Conservation (phyloP, 202 grass and related monocot species). For the Hordeum pubiflorum region DNA sequence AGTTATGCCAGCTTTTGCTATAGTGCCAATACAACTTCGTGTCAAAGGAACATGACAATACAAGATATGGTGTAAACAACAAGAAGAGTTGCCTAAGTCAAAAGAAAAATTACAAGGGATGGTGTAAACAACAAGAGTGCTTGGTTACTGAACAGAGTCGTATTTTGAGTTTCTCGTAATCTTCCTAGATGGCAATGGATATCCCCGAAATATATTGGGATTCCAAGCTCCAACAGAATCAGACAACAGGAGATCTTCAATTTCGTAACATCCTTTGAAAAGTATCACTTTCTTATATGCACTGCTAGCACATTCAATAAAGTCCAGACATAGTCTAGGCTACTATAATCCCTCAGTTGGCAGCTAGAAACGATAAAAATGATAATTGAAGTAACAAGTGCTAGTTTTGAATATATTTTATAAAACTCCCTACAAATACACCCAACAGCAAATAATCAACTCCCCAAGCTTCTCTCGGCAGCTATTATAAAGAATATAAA, state of each 20-base stretch:
- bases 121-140: conserved; percentile 16
- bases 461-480: not conserved
- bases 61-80: not conserved
- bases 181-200: not conserved
- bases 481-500: not conserved
- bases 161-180: not conserved
- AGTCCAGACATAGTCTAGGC: not conserved
- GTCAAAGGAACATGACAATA: conserved; percentile 1
- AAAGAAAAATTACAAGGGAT: not conserved
- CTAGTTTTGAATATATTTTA: not conserved
- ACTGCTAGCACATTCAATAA: not conserved
- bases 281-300: not conserved
- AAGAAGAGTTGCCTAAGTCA: not conserved
- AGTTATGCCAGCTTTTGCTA: not conserved
- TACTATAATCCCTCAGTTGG: not conserved
- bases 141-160: not conserved
- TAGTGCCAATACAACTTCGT: not conserved
- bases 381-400: not conserved
- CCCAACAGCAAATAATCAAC: not conserved
- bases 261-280: not conserved
- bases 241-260: not conserved
- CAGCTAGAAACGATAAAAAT: not conserved
- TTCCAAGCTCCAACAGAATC: not conserved
- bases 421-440: not conserved
- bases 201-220: not conserved